These are phyloP conservation scores for Mucor plumbeus DNA, from an alignment of 371 early-diverging fungal species.

Conservation along the genomic window DNA sequence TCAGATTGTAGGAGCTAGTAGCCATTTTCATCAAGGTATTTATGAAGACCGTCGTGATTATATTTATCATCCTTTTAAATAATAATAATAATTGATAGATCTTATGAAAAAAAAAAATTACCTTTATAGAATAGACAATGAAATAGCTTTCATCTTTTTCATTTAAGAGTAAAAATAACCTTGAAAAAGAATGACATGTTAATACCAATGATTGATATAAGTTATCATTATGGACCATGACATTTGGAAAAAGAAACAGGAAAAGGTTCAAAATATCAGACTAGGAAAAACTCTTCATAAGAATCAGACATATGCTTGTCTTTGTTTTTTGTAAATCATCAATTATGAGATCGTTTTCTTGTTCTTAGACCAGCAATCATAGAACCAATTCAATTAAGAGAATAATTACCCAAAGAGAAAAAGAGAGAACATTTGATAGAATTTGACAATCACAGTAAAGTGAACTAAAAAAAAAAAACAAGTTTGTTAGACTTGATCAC, in stretches of 20 bases:
- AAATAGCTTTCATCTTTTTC: neutral
- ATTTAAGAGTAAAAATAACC: conserved; percentile 2
- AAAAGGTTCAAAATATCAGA: conserved; percentile 35
- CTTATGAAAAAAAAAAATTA: neutral
- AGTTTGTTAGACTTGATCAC: conserved; percentile 9
- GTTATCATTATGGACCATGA: conserved; percentile 5
- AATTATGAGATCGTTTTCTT: conserved; percentile 21
- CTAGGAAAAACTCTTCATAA: conserved; percentile 35
- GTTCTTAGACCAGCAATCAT: neutral
- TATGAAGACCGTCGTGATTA: conserved; percentile 62
- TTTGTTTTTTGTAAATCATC: conserved; percentile 45
- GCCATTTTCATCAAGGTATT: conserved; percentile 45
- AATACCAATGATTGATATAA: conserved; percentile 9
- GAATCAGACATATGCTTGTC: conserved; percentile 77
- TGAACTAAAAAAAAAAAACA: conserved; percentile 4
- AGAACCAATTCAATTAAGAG: neutral
- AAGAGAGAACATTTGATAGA: neutral
- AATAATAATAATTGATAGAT: neutral
- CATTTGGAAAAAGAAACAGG: neutral
- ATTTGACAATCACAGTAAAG: neutral
- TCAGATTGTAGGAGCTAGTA: conserved; percentile 43
- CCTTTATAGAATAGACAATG: neutral
- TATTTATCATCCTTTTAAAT: conserved; percentile 35
- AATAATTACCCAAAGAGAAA: conserved; percentile 2
- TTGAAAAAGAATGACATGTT: conserved; percentile 5